Base-by-base conservation (phyloP, 1,284 basidiomycete genomes). In the Trametes polyzona region DNA sequence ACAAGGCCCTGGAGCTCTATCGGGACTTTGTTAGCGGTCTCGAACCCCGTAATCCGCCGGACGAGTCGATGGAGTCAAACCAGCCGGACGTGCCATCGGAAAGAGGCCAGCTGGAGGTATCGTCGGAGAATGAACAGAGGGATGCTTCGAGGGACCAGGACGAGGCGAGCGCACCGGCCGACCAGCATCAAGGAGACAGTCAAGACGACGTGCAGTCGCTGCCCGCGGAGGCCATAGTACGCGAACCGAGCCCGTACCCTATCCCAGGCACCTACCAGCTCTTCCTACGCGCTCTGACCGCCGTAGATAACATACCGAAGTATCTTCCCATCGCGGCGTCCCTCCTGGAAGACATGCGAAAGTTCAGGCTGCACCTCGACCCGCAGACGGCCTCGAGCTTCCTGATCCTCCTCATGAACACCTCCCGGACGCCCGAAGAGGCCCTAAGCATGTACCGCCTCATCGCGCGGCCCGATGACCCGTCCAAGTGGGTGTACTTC, bases 381-480 rank as follows among this genome's bases (percentile, higher is more conserved):
- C 65, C 70, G 40, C 67, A 77, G 65, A 77, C 78, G 12, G 73
- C 81, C 19, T 76, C 81, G 9, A 80, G 83, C 2, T 71, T 86
- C 41, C 77, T 86, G 35, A 77, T 87, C 48, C 70, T 87, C 40
- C 78, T 83, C 47, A 89, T 93, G 81, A 78, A 80, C 16, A 71
- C 74, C 14, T 75, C 84, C 1, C 66, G 75, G 2, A 78, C 72
- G 47, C 81, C 86, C 47, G 73, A 79, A 10, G 81, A 83, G 12
- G 90, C 91, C 0, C 82, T 87, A 61, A 74, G 81, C 7, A 74
- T 81, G 1, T 95, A 94, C 68, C 76, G 77, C 24, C 65, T 56
- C 63, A 70, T 73, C 57, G 78, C 63, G 66, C 73, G 59, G 61
- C 71, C 46, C 57, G 24, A 12, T 3, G 39, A 30, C 24, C 72